These are phyloP conservation scores for Zoysia pacifica DNA, from an alignment of 176 grass and related monocot genomes.

Conservation along the genomic window DNA sequence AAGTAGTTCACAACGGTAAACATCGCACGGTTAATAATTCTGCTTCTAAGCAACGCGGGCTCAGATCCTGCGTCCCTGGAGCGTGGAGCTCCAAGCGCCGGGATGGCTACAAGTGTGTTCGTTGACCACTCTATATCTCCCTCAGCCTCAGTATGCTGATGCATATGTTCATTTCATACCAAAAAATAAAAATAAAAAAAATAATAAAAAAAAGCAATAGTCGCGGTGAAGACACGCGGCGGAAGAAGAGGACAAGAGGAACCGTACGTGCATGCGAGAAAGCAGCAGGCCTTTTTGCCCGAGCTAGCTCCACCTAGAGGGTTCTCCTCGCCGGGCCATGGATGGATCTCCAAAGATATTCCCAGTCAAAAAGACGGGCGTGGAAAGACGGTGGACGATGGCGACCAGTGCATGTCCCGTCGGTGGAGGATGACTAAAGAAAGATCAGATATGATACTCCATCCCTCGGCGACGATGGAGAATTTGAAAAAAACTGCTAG, in stretches of 20 bases:
- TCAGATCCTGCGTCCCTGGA: conserved; percentile 34
- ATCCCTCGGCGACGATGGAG: not conserved
- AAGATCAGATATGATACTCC: conserved; percentile 7
- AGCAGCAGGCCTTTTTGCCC: not conserved
- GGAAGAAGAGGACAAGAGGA: not conserved
- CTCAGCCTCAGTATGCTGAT: not conserved
- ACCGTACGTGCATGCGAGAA: conserved; percentile 49
- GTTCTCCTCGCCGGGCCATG: conserved; percentile 23
- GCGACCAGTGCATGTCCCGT: conserved; percentile 17
- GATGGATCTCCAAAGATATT: conserved; percentile 42
- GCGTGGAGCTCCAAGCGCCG: not conserved
- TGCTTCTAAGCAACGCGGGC: conserved; percentile 44
- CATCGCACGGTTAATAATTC: not conserved
- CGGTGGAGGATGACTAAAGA: not conserved
- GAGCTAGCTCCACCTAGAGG: conserved; percentile 30
- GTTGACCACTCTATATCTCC: not conserved
- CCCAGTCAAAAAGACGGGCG: conserved; percentile 58
- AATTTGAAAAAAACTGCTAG: not conserved
- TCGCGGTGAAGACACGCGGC: too few relatives aligned
- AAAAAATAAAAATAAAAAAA: not conserved
- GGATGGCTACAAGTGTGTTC: not conserved
- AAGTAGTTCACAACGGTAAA: not conserved
- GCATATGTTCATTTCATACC: not conserved
- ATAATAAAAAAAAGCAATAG: too few relatives aligned
- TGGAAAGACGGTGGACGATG: conserved; percentile 37